Evolutionary conservation across 495 filamentous ascomycete genomes (phyloP).

Genomic region (Xylaria longipes): DNA sequence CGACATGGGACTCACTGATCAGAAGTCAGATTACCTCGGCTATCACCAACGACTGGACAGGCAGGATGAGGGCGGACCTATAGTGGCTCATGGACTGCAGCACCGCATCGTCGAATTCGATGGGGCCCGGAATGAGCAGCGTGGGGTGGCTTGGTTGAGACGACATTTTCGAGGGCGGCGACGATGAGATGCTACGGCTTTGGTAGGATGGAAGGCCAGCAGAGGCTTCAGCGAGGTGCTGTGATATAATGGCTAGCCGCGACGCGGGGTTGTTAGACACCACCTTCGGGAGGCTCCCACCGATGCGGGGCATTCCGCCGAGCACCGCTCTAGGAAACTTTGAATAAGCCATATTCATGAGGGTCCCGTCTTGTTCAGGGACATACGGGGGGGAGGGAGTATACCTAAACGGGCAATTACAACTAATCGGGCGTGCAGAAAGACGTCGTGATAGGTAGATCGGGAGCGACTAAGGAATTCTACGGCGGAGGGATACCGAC

Average conservation of each 20-base stretch:
- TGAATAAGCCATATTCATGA: slow-evolving; percentile 42
- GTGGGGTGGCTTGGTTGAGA: slow-evolving; percentile 79
- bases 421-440: not conserved
- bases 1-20: slow-evolving; percentile 87
- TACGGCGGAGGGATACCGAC: slow-evolving; percentile 8
- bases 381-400: slow-evolving; percentile 2
- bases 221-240: slow-evolving; percentile 74
- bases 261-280: slow-evolving; percentile 65
- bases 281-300: slow-evolving; percentile 29
- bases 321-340: slow-evolving; percentile 39
- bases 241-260: slow-evolving; percentile 79
- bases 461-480: slow-evolving; percentile 10
- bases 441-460: slow-evolving; percentile 18
- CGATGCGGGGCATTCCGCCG: slow-evolving; percentile 51
- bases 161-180: slow-evolving; percentile 66
- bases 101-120: slow-evolving; percentile 98
- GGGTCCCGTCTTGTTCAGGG: slow-evolving; percentile 8
- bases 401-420: slow-evolving; percentile 23
- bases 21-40: slow-evolving; percentile 7
- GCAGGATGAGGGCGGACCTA: slow-evolving; percentile 64
- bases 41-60: not conserved
- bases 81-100: slow-evolving; percentile 94
- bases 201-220: slow-evolving; percentile 55
- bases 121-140: slow-evolving; percentile 92
- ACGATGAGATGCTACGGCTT: slow-evolving; percentile 42